Conservation (phyloP, 148 eudicot species). For the Persicaria tinctoria region DNA sequence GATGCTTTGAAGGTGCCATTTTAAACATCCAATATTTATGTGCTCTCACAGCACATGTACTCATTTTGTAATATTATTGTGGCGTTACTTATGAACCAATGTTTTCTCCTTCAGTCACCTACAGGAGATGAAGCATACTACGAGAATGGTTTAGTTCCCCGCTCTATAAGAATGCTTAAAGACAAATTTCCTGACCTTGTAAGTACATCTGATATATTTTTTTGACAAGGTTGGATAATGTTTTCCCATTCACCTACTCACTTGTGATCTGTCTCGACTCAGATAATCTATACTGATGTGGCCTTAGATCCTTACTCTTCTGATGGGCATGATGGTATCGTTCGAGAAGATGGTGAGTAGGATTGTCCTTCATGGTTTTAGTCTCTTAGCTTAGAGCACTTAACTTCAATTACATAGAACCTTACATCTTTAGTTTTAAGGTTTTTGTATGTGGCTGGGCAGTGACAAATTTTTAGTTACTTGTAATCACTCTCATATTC, state of each 20-base stretch:
- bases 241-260: background rate
- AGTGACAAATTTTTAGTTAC: background rate
- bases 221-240: background rate
- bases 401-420: background rate
- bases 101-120: conserved; percentile 38
- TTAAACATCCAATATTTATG: background rate
- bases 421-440: background rate
- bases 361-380: background rate
- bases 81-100: background rate
- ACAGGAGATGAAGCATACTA: conserved; percentile 95
- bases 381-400: background rate
- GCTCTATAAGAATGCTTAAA: conserved; percentile 78
- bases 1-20: conserved; percentile 81
- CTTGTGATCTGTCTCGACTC: conserved; percentile 3
- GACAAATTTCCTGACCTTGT: conserved; percentile 98
- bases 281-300: conserved; percentile 92
- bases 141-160: conserved; percentile 87
- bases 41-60: background rate
- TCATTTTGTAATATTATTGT: background rate
- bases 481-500: background rate
- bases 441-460: background rate
- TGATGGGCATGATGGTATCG: conserved; percentile 97
- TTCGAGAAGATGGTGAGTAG: conserved; percentile 87
- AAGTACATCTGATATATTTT: conserved; percentile 24
- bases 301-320: conserved; percentile 99